Evolutionary conservation across 2,329 filamentous ascomycete species (phyloP).

Genomic region (Fusarium piperis): DNA sequence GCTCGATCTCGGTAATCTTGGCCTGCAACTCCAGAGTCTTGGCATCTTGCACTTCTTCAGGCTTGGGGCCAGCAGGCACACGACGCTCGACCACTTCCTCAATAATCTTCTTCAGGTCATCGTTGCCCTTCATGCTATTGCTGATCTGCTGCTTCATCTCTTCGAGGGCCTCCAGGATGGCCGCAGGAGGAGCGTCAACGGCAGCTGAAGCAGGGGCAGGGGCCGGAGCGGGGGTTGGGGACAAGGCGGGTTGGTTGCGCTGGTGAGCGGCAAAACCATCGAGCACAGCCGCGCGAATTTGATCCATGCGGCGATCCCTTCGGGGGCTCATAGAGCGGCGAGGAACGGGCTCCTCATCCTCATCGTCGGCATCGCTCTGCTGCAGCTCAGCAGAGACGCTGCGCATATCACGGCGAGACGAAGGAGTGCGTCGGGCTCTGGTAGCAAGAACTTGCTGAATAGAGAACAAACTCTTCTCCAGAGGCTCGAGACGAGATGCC

Average conservation of each 20-base stretch:
- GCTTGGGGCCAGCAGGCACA: conserved; percentile 60
- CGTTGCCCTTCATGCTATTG: conserved; percentile 44
- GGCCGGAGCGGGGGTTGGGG: conserved; percentile 28
- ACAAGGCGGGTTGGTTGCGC: conserved; percentile 49
- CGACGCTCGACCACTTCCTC: conserved; percentile 70
- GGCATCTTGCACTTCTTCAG: conserved; percentile 62
- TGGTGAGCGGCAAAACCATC: conserved; percentile 76
- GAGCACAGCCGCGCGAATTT: conserved; percentile 76
- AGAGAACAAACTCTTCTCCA: conserved; percentile 79
- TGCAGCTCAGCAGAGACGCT: conserved; percentile 75
- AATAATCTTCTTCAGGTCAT: conserved; percentile 69
- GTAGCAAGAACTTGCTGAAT: conserved; percentile 77
- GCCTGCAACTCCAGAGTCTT: conserved; percentile 68
- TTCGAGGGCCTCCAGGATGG: conserved; percentile 73
- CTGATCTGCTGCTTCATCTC: conserved; percentile 65
- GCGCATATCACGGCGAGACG: conserved; percentile 67
- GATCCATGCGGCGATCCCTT: conserved; percentile 82
- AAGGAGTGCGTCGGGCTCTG: conserved; percentile 64
- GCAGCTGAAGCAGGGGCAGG: neutral
- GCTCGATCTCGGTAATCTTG: conserved; percentile 69
- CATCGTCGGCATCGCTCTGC: conserved; percentile 93
- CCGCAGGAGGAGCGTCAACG: conserved; percentile 44
- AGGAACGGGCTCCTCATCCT: conserved; percentile 77
- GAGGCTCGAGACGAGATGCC: conserved; percentile 78
- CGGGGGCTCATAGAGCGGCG: conserved; percentile 80